Conservation (phyloP, 331 rosid species). For the Pyracantha coccinea region DNA sequence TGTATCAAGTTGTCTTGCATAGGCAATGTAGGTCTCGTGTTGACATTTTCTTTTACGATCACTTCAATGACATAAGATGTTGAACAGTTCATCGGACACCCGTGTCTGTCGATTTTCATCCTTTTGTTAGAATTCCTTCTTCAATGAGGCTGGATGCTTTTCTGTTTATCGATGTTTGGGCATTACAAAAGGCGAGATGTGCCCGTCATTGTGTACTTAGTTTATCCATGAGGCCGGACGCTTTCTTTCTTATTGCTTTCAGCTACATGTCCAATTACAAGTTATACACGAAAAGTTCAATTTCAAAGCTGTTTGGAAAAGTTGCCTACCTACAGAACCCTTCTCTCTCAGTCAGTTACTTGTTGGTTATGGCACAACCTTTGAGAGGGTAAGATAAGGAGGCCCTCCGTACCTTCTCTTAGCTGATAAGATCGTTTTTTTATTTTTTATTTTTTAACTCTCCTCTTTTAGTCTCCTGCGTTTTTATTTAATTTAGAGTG, state of each 20-base stretch:
- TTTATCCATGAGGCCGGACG: not conserved
- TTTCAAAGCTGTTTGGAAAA: not conserved
- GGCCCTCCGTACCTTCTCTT: not conserved
- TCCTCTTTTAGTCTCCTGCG: too few species aligned
- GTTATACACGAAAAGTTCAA: not conserved
- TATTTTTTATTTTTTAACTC: too few species aligned
- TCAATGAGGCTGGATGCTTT: slow-evolving; percentile 8
- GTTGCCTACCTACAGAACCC: not conserved
- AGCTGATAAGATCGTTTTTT: not conserved
- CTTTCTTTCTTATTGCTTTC: not conserved
- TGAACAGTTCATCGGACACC: slow-evolving; percentile 17
- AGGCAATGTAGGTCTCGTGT: slow-evolving; percentile 14
- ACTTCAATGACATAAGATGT: slow-evolving; percentile 26
- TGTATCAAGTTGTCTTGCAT: slow-evolving; percentile 7
- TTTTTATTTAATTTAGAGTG: too few species aligned
- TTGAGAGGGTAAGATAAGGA: not conserved
- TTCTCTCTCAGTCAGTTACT: not conserved
- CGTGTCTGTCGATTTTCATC: slow-evolving; percentile 15
- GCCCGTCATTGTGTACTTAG: not conserved
- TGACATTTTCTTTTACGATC: slow-evolving; percentile 16
- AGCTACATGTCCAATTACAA: not conserved
- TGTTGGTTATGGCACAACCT: not conserved
- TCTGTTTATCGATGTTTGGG: not conserved
- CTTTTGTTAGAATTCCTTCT: slow-evolving; percentile 10
- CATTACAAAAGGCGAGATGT: not conserved